These are phyloP conservation scores for Litchi chinensis DNA, from an alignment of 345 rosid genomes.

Conservation along the genomic window DNA sequence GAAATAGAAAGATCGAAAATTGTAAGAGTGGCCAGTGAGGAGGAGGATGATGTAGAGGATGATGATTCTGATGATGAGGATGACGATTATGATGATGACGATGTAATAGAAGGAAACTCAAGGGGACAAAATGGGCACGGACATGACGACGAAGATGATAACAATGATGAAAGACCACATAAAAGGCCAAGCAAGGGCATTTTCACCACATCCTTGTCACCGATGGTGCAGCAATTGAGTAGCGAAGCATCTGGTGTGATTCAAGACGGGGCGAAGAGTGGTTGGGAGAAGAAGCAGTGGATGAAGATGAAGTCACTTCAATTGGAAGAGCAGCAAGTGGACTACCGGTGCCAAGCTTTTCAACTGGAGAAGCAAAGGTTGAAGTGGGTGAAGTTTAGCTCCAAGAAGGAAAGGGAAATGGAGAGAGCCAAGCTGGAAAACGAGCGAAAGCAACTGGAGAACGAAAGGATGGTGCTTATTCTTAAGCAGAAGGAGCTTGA, in stretches of 20 bases:
- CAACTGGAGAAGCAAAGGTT: conserved; percentile 90
- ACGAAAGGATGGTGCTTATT: conserved; percentile 70
- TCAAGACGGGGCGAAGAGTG: conserved; percentile 58
- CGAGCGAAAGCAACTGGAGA: conserved; percentile 64
- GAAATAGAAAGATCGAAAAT: conserved; percentile 44
- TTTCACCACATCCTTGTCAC: conserved; percentile 19
- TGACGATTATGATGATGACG: conserved; percentile 45
- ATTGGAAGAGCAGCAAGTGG: conserved; percentile 73
- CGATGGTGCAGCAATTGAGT: conserved; percentile 48
- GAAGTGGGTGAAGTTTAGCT: conserved; percentile 86
- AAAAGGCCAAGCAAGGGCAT: conserved; percentile 46
- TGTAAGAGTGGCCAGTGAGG: conserved; percentile 50
- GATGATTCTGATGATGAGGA: conserved; percentile 42
- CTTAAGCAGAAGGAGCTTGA: conserved; percentile 76
- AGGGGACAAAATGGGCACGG: conserved; percentile 47
- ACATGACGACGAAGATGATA: conserved; percentile 46
- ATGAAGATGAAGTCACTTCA: conserved; percentile 58
- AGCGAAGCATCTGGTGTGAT: conserved; percentile 47
- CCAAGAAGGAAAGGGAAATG: conserved; percentile 96
- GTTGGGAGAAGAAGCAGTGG: conserved; percentile 95
- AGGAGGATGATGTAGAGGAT: conserved; percentile 44
- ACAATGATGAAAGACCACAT: conserved; percentile 26
- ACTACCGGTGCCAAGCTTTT: conserved; percentile 57
- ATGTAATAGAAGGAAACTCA: conserved; percentile 38
- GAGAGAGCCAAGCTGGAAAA: conserved; percentile 82